Conservation (phyloP, 2,329 filamentous ascomycete genomes). For the Colletotrichum karsti region DNA sequence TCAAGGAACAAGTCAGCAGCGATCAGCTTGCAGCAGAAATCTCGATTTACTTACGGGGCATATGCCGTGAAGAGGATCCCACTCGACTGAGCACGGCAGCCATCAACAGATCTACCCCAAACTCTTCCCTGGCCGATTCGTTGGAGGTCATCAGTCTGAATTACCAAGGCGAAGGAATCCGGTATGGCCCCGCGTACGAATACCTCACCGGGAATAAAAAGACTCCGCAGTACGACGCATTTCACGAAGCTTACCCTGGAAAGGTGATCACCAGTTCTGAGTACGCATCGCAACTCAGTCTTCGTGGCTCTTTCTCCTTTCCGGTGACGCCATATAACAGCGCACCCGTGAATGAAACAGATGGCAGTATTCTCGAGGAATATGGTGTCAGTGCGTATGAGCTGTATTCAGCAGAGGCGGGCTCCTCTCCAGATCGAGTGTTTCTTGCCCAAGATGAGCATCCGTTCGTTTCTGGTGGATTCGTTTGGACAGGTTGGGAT, state of each 20-base stretch:
- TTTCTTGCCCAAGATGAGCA: constrained; percentile 56
- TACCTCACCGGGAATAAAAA: not conserved
- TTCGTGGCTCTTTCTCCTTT: constrained; percentile 60
- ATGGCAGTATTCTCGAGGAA: constrained; percentile 34
- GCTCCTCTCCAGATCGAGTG: constrained; percentile 60
- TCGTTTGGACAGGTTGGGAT: constrained; percentile 60
- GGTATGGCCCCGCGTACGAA: not conserved
- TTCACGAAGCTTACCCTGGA: not conserved
- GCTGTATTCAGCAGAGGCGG: constrained; percentile 55
- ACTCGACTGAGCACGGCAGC: not conserved
- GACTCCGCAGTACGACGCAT: not conserved
- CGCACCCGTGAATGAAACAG: constrained; percentile 43
- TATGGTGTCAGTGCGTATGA: constrained; percentile 59
- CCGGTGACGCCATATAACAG: constrained; percentile 51
- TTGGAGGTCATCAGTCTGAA: not conserved
- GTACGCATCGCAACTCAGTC: constrained; percentile 55
- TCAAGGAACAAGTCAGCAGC: not conserved
- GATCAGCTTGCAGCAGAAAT: not conserved
- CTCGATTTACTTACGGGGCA: not conserved
- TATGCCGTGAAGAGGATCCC: not conserved
- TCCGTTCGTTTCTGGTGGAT: constrained; percentile 61
- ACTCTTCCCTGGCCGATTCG: rapidly evolving
- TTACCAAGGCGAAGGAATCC: not conserved
- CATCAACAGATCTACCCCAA: not conserved
- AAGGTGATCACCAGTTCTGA: constrained; percentile 34